Conservation (phyloP, 495 filamentous ascomycete species). For the Penicillium bialowiezense region DNA sequence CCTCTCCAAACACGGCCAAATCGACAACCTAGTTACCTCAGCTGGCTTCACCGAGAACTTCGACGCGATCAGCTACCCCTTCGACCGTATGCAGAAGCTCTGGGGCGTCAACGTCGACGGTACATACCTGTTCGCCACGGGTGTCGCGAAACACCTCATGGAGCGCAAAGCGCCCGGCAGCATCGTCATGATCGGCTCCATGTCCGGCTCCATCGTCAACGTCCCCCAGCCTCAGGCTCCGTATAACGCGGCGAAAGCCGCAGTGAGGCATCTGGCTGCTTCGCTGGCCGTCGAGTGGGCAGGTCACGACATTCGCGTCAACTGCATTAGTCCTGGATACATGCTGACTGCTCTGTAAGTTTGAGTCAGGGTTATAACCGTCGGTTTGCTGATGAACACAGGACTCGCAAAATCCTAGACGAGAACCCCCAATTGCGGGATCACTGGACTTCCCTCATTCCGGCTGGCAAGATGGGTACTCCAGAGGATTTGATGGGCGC, state of each 20-base stretch:
- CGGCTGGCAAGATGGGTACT: constrained; percentile 86
- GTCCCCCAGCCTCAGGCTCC: constrained; percentile 92
- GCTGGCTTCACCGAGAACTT: constrained; percentile 97
- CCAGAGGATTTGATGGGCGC: constrained; percentile 93
- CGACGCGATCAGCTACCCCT: constrained; percentile 81
- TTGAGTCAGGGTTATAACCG: constrained; percentile 16
- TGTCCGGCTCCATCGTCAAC: constrained; percentile 91
- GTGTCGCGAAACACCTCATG: constrained; percentile 86
- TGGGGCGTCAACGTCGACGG: constrained; percentile 95
- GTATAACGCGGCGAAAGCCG: constrained; percentile 88
- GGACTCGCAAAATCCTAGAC: constrained; percentile 90
- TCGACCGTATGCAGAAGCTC: constrained; percentile 84
- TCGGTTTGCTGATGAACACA: constrained; percentile 33
- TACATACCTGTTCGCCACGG: constrained; percentile 83
- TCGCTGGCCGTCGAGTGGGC: constrained; percentile 91
- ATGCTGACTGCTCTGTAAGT: constrained; percentile 84
- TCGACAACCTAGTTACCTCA: constrained; percentile 91
- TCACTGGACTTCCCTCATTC: constrained; percentile 89
- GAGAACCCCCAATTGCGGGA: constrained; percentile 84
- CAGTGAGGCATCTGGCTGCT: constrained; percentile 76
- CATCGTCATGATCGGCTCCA: constrained; percentile 93
- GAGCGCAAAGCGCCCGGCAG: constrained; percentile 72
- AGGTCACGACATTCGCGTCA: constrained; percentile 76
- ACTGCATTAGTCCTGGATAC: constrained; percentile 88
- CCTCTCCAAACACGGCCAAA: constrained; percentile 65